phyloP scores from a whole-genome alignment of 179 eudicot species.

The Kewa caespitosa region DNA sequence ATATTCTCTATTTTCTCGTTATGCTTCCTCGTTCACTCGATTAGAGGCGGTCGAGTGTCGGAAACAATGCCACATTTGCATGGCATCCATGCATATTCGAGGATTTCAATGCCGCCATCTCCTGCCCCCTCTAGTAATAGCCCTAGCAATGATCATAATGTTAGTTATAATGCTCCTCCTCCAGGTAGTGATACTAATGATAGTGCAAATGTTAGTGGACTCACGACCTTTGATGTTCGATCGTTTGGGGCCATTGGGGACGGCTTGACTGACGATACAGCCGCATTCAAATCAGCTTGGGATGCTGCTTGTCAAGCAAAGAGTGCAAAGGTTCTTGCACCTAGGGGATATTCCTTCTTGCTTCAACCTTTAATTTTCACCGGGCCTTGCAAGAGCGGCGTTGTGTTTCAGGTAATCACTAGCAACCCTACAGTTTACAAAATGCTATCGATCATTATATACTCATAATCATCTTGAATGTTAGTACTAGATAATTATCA shows the following conservation, averaged over 20 bases:
- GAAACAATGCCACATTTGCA: constrained; percentile 16
- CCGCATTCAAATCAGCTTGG: constrained; percentile 69
- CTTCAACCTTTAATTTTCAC: constrained; percentile 73
- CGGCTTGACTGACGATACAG: constrained; percentile 61
- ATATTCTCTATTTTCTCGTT: constrained; percentile 8
- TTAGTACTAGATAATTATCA: too few relatives aligned
- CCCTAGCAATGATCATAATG: constrained; percentile 7
- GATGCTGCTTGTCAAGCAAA: constrained; percentile 62
- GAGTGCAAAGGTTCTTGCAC: constrained; percentile 45
- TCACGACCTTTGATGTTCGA: constrained; percentile 39
- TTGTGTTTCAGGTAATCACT: constrained; percentile 70
- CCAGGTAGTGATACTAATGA: constrained; percentile 12
- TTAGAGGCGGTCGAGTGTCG: constrained; percentile 24
- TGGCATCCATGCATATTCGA: constrained; percentile 17
- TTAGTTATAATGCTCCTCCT: constrained; percentile 14
- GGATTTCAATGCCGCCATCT: constrained; percentile 36
- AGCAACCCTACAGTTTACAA: neutral
- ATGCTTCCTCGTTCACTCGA: constrained; percentile 13
- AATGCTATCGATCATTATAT: neutral
- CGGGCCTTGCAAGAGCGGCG: constrained; percentile 65
- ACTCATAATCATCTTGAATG: neutral
- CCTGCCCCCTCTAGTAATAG: constrained; percentile 24
- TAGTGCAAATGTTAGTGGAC: neutral
- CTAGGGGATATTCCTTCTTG: constrained; percentile 60
- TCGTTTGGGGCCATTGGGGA: constrained; percentile 74